Evolutionary conservation across 768 basidiomycete genomes (phyloP).

Genomic region (Pisolithus albus): DNA sequence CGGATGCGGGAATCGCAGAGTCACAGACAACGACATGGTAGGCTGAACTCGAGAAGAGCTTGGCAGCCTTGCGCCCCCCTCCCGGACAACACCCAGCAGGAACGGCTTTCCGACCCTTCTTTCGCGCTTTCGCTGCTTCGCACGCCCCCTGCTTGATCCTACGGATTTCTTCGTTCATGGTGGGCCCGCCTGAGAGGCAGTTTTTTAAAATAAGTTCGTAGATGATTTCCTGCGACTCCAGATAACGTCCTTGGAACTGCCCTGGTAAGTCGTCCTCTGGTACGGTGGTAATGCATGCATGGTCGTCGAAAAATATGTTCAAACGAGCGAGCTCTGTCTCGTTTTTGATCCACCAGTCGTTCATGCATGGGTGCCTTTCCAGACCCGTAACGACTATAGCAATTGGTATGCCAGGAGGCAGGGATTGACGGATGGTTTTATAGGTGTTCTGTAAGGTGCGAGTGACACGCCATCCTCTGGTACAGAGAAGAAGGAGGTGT

Average conservation of each 20-base stretch:
- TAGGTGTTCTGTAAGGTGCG: slow-evolving; percentile 24
- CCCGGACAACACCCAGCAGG: background rate
- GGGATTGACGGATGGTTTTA: slow-evolving; percentile 20
- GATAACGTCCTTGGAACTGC: background rate
- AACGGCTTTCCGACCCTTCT: background rate
- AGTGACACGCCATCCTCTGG: slow-evolving; percentile 28
- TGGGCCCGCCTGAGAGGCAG: background rate
- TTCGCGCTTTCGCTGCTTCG: background rate
- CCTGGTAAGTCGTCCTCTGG: background rate
- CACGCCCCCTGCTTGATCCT: background rate
- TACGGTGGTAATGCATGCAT: slow-evolving; percentile 34
- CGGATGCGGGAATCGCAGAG: background rate
- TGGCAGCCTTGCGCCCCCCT: background rate
- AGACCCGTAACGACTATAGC: slow-evolving; percentile 31
- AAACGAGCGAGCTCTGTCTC: slow-evolving; percentile 14
- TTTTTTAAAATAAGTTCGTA: slow-evolving; percentile 7
- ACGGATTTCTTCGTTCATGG: background rate
- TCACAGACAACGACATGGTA: slow-evolving; percentile 5
- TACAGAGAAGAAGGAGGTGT: slow-evolving; percentile 28
- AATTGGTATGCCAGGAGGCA: slow-evolving; percentile 26
- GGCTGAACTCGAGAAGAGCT: background rate
- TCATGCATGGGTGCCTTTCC: slow-evolving; percentile 14
- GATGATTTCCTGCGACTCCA: slow-evolving; percentile 13
- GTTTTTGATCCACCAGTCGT: slow-evolving; percentile 14
- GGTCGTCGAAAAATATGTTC: slow-evolving; percentile 28